A percentile compares a stretch with the other conserved stretches of the same genome.
phyloP scores from a whole-genome alignment of 306 rosid species.

The Vigna reflexopilosa region DNA sequence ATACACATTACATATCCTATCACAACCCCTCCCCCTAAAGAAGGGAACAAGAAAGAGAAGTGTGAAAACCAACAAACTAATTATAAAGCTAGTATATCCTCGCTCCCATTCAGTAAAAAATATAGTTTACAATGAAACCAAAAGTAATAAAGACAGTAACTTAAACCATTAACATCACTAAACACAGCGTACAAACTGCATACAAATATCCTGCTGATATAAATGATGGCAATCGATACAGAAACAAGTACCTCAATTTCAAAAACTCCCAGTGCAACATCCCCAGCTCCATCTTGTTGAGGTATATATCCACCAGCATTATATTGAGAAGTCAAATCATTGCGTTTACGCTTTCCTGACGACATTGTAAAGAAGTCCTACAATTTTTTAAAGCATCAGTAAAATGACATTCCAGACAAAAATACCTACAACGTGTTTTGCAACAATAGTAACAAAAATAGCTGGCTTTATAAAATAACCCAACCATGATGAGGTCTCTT shows the following conservation, averaged over 20 bases:
- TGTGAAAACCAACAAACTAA: background rate
- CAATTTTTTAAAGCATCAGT: slow-evolving; percentile 41
- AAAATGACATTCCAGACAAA: slow-evolving; percentile 38
- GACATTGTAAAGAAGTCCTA: slow-evolving; percentile 81
- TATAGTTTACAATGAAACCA: slow-evolving; percentile 5
- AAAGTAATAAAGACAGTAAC: slow-evolving; percentile 3
- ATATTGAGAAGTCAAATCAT: slow-evolving; percentile 79
- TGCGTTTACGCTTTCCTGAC: slow-evolving; percentile 93
- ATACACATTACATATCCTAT: too few species aligned
- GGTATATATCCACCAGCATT: slow-evolving; percentile 82
- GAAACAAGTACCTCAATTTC: slow-evolving; percentile 74
- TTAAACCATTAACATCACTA: background rate
- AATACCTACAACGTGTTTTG: slow-evolving; percentile 1
- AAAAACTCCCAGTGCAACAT: slow-evolving; percentile 59
- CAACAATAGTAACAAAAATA: slow-evolving; percentile 35
- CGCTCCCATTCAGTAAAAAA: slow-evolving; percentile 14
- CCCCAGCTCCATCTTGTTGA: slow-evolving; percentile 99
- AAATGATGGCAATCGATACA: slow-evolving; percentile 2
- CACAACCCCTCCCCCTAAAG: background rate
- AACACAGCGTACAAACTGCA: slow-evolving; percentile 32
- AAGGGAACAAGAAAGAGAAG: slow-evolving; percentile 18
- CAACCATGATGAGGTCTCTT: slow-evolving; percentile 27
- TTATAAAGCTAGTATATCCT: slow-evolving; percentile 2
- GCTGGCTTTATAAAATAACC: slow-evolving; percentile 35
- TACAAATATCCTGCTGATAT: background rate